phyloP scores from a whole-genome alignment of 2,329 filamentous ascomycete species.

The Zelopaecilomyces penicillatus region DNA sequence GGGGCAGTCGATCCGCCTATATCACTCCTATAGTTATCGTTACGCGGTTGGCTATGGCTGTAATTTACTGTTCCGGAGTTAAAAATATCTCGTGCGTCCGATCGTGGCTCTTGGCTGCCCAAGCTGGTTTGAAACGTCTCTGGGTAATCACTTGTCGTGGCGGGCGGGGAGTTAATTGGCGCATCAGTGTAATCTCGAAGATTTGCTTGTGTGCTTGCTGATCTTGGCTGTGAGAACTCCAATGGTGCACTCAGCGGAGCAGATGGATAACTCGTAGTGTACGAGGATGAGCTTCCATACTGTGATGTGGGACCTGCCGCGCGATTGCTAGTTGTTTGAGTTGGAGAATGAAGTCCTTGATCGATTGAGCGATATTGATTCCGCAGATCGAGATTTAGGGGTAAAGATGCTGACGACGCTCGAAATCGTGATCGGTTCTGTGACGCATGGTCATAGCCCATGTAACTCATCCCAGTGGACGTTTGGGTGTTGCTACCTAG shows the following conservation, averaged over 20 bases:
- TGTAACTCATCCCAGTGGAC: constrained; percentile 42
- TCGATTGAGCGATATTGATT: constrained; percentile 34
- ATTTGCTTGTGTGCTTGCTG: constrained; percentile 19
- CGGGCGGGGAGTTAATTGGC: constrained; percentile 47
- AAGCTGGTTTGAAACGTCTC: constrained; percentile 30
- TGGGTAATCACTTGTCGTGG: constrained; percentile 43
- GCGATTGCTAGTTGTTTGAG: constrained; percentile 2
- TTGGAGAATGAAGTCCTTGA: constrained; percentile 9
- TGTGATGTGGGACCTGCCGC: constrained; percentile 26
- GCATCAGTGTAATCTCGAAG: constrained; percentile 42
- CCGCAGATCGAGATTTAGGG: constrained; percentile 36
- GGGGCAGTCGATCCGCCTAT: constrained; percentile 1
- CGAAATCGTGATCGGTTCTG: constrained; percentile 40
- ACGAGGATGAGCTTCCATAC: constrained; percentile 34
- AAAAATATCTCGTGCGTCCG: constrained; percentile 39
- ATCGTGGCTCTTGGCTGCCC: constrained; percentile 25
- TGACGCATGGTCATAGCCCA: constrained; percentile 31
- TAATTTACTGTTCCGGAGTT: constrained; percentile 23
- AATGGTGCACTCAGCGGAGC: constrained; percentile 36
- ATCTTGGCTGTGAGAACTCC: constrained; percentile 6
- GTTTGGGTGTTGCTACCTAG: constrained; percentile 33
- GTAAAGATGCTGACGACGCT: constrained; percentile 40
- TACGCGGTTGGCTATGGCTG: constrained; percentile 4
- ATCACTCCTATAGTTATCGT: constrained; percentile 4
- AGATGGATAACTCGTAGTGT: constrained; percentile 43